Evolutionary conservation across 2,329 filamentous ascomycete species (phyloP).

Genomic region (Metarhizium robertsii): DNA sequence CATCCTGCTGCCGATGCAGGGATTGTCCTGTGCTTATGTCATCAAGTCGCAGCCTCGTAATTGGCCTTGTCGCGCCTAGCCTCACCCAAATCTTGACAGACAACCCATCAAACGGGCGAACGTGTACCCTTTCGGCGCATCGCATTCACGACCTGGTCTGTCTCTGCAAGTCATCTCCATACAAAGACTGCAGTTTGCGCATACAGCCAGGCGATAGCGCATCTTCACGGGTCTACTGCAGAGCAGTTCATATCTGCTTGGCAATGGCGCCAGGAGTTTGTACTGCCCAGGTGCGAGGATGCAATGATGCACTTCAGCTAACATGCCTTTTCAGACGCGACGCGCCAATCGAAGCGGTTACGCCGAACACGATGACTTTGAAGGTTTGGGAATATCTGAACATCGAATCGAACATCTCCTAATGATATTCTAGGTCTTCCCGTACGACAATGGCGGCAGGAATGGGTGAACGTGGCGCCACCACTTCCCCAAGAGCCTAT

Average conservation of each 20-base stretch:
- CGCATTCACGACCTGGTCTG: neutral
- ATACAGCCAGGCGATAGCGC: neutral
- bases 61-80: conserved; percentile 2
- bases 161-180: neutral
- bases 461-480: conserved; percentile 59
- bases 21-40: conserved; percentile 3
- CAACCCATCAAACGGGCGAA: neutral
- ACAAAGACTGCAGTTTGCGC: neutral
- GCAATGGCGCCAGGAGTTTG: conserved; percentile 32
- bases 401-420: conserved; percentile 8
- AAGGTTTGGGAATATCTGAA: conserved; percentile 29
- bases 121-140: neutral
- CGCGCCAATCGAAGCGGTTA: conserved; percentile 47
- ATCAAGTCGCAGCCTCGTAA: conserved; percentile 1
- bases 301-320: conserved; percentile 7
- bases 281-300: neutral
- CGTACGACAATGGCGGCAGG: conserved; percentile 80
- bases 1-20: neutral
- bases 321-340: conserved; percentile 32
- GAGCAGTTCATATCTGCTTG: neutral
- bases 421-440: conserved; percentile 57
- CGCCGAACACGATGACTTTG: conserved; percentile 53
- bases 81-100: neutral
- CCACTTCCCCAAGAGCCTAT: conserved; percentile 53
- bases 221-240: neutral